These are phyloP conservation scores for Tolypocladium album DNA, from an alignment of 2,329 filamentous ascomycete genomes.

Conservation along the genomic window DNA sequence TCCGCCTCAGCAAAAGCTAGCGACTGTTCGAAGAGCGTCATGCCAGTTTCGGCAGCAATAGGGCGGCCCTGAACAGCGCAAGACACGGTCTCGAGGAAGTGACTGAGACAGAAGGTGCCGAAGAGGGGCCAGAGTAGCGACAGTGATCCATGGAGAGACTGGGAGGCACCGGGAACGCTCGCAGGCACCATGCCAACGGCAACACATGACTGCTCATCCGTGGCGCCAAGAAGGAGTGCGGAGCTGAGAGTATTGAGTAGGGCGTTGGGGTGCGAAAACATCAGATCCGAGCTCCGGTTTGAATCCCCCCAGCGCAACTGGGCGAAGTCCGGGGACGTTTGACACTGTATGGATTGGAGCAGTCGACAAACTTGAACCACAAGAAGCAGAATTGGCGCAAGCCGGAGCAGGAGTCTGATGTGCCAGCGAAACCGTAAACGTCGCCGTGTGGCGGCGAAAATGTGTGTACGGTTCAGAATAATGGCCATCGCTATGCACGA, in stretches of 20 bases:
- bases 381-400: conserved; percentile 61
- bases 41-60: conserved; percentile 76
- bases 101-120: conserved; percentile 58
- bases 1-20: conserved; percentile 94
- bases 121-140: conserved; percentile 68
- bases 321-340: conserved; percentile 67
- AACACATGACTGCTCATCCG: conserved; percentile 63
- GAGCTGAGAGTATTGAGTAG: conserved; percentile 66
- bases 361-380: conserved; percentile 56
- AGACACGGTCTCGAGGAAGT: conserved; percentile 80
- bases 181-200: conserved; percentile 60
- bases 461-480: conserved; percentile 80
- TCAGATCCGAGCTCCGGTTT: conserved; percentile 52
- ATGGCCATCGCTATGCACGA: conserved; percentile 80
- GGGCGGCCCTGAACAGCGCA: conserved; percentile 79
- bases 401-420: conserved; percentile 57
- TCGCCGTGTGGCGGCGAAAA: conserved; percentile 82
- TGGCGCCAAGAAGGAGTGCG: conserved; percentile 59
- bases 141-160: conserved; percentile 64
- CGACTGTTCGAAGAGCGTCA: conserved; percentile 95
- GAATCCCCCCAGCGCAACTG: conserved; percentile 59
- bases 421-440: conserved; percentile 68
- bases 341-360: conserved; percentile 81
- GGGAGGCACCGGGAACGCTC: conserved; percentile 35
- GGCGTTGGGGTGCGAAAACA: conserved; percentile 59